Evolutionary conservation across 306 rosid species (phyloP), one percentile per base, ranked within the genome.

Genomic region (Corylus heterophylla): DNA sequence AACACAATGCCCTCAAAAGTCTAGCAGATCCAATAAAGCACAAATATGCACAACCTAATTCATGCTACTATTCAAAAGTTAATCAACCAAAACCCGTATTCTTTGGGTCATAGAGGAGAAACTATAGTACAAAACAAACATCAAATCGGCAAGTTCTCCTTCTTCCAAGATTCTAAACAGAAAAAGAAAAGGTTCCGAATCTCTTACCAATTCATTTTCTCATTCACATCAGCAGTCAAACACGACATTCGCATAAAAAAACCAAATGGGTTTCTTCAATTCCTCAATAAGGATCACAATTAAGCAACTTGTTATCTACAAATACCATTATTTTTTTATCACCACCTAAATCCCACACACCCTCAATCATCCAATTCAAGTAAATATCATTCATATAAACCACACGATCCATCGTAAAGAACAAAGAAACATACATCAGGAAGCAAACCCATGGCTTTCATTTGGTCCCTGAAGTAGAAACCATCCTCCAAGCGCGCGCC

Each of bases 381-480:
- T 20, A 58, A 58, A 20, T 18, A 20, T 22, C 63, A 11, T 4
- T 59, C 20, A 52, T 52, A 16, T 4, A 52, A 52, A 52, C n/a
- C n/a, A 22, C 66, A 59, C 29, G 39, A 59, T 1, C 29, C 13
- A 59, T 22, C 20, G 37, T 25, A 6, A 2, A 10, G 29, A 63
- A 7, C 16, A 14, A 13, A 35, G n/a, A 39, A 39, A 18, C 50
- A 52, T 89, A 93, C 99, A 87, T 93, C 98, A 74, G 98, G 99
- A 71, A 86, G 70, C 85, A 95, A 71, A 61, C 99, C 99, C 93
- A 87, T 85, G 82, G 76, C 76, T 85, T 87, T 91, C 99, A 95
- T 95, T 85, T 95, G 93, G 45, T 95, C 90, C 69, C 78, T 62
- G 85, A 93, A 95, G 88, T 76, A 93, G 78, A 93, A 87, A 61